Evolutionary conservation across 345 rosid species (phyloP), one percentile per base, ranked within the genome.

Genomic region (Lenwebbia sp.): DNA sequence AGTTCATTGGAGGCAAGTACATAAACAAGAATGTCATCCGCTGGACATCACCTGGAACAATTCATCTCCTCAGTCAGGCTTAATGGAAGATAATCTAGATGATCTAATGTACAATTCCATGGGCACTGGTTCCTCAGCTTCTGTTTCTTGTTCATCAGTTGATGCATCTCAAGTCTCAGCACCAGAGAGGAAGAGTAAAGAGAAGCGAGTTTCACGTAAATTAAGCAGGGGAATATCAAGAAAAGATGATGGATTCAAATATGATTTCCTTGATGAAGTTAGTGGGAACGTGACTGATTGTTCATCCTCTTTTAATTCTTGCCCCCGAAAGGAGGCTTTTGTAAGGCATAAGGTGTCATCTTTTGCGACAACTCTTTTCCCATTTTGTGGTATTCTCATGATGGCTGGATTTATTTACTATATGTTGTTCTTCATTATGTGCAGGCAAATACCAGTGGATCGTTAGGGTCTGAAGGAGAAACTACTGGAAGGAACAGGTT

Each of bases 1-100:
- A 91, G 89, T 93, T 91, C 99, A 96, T 85, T 96, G 99, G 99
- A 95, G 98, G 93, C 88, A 89, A 91, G 92, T 90, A 83, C 99
- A 96, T 84, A 93, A 90, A 88, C 90, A 94, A 50, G 96, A 95
- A 86, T 96, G 99, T 90, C 88, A 87, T 81, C 92, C 82, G 30
- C 83, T 91, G 87, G 92, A 90, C 65, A 86, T 33, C 82, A 62
- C 89, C 74, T 86, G 90, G 86, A 89, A 92, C 83, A 52, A 90
- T 83, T 88, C 93, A 82, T 90, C 94, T 88, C 93, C 89, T 85
- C 75, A 82, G 83, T 87, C 84, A 88, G 86, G 88, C 84, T 81
- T 89, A 88, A 82, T 86, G 87, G 92, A 91, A 81, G 92, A 92
- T 62, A 90, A 89, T 83, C 82, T 54, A 70, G 81, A 53, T 41